Percentiles rank a stretch among this genome's conserved stretches.
These are phyloP conservation scores for Pezicula radicicola DNA, from an alignment of 2,329 filamentous ascomycete species.

Conservation along the genomic window DNA sequence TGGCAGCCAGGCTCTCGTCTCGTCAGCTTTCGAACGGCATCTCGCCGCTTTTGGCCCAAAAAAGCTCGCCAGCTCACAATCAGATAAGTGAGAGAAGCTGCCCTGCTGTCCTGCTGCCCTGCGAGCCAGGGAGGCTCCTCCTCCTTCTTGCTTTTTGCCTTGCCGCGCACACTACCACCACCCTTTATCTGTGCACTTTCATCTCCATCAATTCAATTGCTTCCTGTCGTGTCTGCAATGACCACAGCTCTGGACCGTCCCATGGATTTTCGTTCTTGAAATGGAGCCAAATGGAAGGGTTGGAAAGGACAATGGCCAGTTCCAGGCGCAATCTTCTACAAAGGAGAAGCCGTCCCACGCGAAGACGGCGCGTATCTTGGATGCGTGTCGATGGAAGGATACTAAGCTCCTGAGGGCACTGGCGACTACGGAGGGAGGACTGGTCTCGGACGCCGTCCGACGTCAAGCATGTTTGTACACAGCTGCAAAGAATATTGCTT, in stretches of 20 bases:
- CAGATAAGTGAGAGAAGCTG: too few relatives aligned
- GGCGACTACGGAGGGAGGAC: constrained; percentile 63
- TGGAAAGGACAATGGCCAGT: constrained; percentile 11
- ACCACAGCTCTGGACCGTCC: constrained; percentile 2
- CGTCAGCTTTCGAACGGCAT: too few relatives aligned
- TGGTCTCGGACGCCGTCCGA: constrained; percentile 66
- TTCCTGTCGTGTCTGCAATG: constrained; percentile 15
- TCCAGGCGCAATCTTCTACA: constrained; percentile 5
- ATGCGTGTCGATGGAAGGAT: constrained; percentile 59
- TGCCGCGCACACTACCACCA: too few relatives aligned
- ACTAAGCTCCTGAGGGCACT: constrained; percentile 52
- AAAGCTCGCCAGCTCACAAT: too few relatives aligned
- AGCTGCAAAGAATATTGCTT: neutral
- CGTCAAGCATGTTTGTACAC: constrained; percentile 70
- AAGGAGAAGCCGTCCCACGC: constrained; percentile 6
- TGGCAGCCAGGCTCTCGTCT: too few relatives aligned
- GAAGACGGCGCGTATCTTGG: constrained; percentile 47
- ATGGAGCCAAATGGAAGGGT: constrained; percentile 25
- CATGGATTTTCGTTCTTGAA: constrained; percentile 21
- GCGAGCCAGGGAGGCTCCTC: too few relatives aligned
- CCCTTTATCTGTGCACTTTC: neutral
- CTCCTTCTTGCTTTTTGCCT: too few relatives aligned
- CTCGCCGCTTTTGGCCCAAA: too few relatives aligned
- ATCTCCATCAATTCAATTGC: neutral
- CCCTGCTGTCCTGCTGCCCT: too few relatives aligned